Evolutionary conservation across 768 basidiomycete genomes (phyloP).

Genomic region (Pulveroboletus sp.): DNA sequence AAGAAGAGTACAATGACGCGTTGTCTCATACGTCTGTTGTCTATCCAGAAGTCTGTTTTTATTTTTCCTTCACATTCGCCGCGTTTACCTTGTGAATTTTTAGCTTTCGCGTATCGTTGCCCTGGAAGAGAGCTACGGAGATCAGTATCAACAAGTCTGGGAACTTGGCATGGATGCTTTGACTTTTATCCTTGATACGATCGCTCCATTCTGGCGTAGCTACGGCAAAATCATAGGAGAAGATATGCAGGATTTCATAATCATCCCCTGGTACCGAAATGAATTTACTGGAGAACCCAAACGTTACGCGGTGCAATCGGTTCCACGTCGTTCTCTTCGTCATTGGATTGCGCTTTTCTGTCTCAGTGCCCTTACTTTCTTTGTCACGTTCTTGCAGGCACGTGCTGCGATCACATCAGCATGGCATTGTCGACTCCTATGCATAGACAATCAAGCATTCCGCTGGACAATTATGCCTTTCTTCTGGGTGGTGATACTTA

Average conservation of each 20-base stretch:
- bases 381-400: conserved; percentile 49
- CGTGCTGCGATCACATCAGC: conserved; percentile 55
- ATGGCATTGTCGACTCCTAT: conserved; percentile 48
- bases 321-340: conserved; percentile 59
- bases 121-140: conserved; percentile 73
- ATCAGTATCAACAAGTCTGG: conserved; percentile 79
- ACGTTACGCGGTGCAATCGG: conserved; percentile 51
- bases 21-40: conserved; percentile 65
- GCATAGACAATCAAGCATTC: conserved; percentile 56
- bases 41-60: conserved; percentile 63
- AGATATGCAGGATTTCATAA: conserved; percentile 75
- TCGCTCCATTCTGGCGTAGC: conserved; percentile 76
- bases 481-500: conserved; percentile 57
- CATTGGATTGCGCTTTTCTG: conserved; percentile 64
- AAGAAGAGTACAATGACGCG: conserved; percentile 60
- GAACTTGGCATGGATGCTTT: conserved; percentile 75
- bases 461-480: conserved; percentile 61
- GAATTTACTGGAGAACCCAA: conserved; percentile 78
- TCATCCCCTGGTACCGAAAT: conserved; percentile 77
- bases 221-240: conserved; percentile 80
- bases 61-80: not conserved
- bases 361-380: conserved; percentile 46
- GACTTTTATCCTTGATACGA: conserved; percentile 69
- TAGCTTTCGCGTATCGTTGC: conserved; percentile 68
- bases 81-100: conserved; percentile 4